These are phyloP conservation scores for Crithidia mellificae DNA, from an alignment of 208 protist species.

Conservation along the genomic window DNA sequence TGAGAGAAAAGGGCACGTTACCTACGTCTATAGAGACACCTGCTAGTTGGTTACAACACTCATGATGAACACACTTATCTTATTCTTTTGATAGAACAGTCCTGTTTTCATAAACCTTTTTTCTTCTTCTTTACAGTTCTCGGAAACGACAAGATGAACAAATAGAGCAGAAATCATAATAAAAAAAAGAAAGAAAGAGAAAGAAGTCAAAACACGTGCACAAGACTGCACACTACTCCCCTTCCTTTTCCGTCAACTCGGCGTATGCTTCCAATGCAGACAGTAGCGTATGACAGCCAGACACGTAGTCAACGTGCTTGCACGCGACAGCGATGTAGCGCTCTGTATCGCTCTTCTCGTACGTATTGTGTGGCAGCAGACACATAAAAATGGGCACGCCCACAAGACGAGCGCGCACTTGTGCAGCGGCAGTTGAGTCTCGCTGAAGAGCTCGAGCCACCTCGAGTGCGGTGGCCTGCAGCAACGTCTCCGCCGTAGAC, in stretches of 20 bases:
- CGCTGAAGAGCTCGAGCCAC: conserved; percentile 17
- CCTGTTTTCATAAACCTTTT: no score
- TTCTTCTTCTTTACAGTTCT: no score
- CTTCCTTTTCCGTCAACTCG: background rate
- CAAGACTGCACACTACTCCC: background rate
- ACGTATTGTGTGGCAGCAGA: conserved; percentile 24
- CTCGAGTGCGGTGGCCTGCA: conserved; percentile 22
- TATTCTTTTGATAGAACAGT: no score
- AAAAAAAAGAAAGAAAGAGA: no score
- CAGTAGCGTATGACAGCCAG: conserved; percentile 36
- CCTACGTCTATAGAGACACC: no score
- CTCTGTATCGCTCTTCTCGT: background rate
- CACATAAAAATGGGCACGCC: conserved; percentile 56
- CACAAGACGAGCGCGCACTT: conserved; percentile 26
- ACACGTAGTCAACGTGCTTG: conserved; percentile 41
- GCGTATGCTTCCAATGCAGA: conserved; percentile 34
- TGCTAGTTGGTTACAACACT: no score
- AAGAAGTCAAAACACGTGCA: background rate
- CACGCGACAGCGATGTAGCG: conserved; percentile 39
- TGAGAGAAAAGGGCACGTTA: no score
- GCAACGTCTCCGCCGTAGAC: conserved; percentile 37
- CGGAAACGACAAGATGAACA: no score
- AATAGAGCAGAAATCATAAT: no score
- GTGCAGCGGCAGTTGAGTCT: background rate
- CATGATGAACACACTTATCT: no score